Conservation (phyloP, 352 stramenopile genomes). For the Phytophthora boehmeriae region DNA sequence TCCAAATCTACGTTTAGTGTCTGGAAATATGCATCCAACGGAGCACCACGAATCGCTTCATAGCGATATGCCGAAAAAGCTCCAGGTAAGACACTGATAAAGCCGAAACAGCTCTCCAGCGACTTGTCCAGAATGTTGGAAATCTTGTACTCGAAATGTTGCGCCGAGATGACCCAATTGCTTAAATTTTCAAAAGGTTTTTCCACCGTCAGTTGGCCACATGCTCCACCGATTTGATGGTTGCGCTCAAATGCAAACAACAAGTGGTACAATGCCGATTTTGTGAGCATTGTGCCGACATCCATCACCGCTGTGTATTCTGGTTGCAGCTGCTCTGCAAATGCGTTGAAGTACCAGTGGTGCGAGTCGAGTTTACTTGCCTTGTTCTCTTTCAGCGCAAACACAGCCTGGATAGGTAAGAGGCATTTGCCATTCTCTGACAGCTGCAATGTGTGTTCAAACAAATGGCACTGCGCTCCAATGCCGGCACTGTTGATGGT, state of each 20-base stretch:
- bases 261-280: slow-evolving; percentile 78
- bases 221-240: slow-evolving; percentile 80
- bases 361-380: slow-evolving; percentile 86
- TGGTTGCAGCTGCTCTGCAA: slow-evolving; percentile 83
- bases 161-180: slow-evolving; percentile 88
- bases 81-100: slow-evolving; percentile 86
- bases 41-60: slow-evolving; percentile 78
- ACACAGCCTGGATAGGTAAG: slow-evolving; percentile 76
- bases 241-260: slow-evolving; percentile 82
- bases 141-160: slow-evolving; percentile 92
- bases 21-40: slow-evolving; percentile 87
- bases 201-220: slow-evolving; percentile 82
- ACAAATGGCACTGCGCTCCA: slow-evolving; percentile 81
- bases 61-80: slow-evolving; percentile 88
- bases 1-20: slow-evolving; percentile 82
- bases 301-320: slow-evolving; percentile 87
- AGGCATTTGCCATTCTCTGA: slow-evolving; percentile 71
- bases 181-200: slow-evolving; percentile 84
- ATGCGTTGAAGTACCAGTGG: slow-evolving; percentile 86
- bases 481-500: slow-evolving; percentile 88
- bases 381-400: slow-evolving; percentile 85
- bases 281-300: slow-evolving; percentile 85
- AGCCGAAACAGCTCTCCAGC: slow-evolving; percentile 86
- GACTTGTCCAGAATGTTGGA: slow-evolving; percentile 90
- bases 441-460: slow-evolving; percentile 86